These are phyloP conservation scores for Tricholoma hemisulphureum DNA, from an alignment of 768 basidiomycete species.

Conservation along the genomic window DNA sequence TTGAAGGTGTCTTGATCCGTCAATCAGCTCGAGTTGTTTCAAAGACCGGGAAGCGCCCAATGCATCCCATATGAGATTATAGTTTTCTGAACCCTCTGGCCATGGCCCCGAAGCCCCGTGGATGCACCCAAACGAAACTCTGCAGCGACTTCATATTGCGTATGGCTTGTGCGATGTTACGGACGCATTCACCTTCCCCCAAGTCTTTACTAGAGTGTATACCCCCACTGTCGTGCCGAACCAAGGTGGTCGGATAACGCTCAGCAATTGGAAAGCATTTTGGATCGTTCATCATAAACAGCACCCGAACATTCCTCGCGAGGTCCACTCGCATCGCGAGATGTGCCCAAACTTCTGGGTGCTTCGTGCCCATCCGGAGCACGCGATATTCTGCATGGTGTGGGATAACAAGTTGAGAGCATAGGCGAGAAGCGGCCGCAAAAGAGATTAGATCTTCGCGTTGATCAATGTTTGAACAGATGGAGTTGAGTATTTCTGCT, in stretches of 20 bases:
- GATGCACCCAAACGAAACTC: conserved; percentile 1
- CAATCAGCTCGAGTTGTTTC: not conserved
- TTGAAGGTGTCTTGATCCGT: not conserved
- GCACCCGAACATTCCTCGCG: not conserved
- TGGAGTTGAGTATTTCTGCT: not conserved
- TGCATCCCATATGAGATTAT: not conserved
- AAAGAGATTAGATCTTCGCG: not conserved
- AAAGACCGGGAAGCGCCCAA: not conserved
- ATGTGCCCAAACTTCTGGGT: not conserved
- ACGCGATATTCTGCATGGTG: not conserved
- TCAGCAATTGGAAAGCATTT: too few species aligned
- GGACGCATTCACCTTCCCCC: not conserved
- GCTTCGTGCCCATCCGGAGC: not conserved
- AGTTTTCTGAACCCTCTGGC: not conserved
- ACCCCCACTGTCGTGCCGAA: not conserved
- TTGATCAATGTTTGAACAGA: not conserved
- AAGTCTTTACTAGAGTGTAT: not conserved
- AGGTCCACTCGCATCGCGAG: not conserved
- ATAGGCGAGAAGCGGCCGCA: not conserved
- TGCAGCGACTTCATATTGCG: conserved; percentile 3
- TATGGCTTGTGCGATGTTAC: not conserved
- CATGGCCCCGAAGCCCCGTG: not conserved
- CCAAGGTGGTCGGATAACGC: not conserved
- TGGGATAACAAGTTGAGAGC: not conserved
- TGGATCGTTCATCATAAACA: too few species aligned